phyloP scores from a whole-genome alignment of 2,329 filamentous ascomycete genomes.

The Colletotrichum lini region DNA sequence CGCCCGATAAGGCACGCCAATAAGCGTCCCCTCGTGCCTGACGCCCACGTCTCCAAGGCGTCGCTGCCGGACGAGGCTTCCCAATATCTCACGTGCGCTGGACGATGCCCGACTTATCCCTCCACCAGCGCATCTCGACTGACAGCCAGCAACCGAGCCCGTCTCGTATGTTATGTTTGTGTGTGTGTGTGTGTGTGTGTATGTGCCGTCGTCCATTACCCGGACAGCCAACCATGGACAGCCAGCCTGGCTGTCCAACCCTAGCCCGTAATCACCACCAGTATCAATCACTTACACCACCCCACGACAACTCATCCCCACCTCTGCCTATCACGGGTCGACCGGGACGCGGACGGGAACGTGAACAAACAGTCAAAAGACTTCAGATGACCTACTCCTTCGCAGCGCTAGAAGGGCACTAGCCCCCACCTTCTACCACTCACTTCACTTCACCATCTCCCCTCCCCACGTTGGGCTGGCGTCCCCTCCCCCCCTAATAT shows the following conservation, averaged over 20 bases:
- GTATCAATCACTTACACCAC: conserved; percentile 19
- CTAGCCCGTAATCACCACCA: not conserved
- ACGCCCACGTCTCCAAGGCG: not conserved
- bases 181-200: not conserved
- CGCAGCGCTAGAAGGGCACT: conserved; percentile 9
- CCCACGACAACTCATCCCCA: not conserved
- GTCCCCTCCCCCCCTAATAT: not conserved
- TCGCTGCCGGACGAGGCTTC: not conserved
- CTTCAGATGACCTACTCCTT: conserved; percentile 30
- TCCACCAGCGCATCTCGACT: conserved; percentile 7
- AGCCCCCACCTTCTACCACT: conserved; percentile 2
- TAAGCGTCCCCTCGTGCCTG: conserved; percentile 30
- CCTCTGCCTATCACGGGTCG: no score
- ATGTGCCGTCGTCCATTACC: not conserved
- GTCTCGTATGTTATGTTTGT: not conserved
- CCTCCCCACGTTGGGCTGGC: conserved; percentile 32
- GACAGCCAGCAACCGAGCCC: not conserved
- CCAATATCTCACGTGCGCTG: not conserved
- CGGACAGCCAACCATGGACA: not conserved
- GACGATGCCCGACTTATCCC: conserved; percentile 6
- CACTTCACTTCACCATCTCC: not conserved
- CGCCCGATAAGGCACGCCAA: conserved; percentile 32
- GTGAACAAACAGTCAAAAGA: not conserved
- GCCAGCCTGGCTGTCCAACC: no score
- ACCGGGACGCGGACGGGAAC: no score